phyloP scores from a whole-genome alignment of 2,329 filamentous ascomycete species.

The Sclerotinia sclerotiorum region DNA sequence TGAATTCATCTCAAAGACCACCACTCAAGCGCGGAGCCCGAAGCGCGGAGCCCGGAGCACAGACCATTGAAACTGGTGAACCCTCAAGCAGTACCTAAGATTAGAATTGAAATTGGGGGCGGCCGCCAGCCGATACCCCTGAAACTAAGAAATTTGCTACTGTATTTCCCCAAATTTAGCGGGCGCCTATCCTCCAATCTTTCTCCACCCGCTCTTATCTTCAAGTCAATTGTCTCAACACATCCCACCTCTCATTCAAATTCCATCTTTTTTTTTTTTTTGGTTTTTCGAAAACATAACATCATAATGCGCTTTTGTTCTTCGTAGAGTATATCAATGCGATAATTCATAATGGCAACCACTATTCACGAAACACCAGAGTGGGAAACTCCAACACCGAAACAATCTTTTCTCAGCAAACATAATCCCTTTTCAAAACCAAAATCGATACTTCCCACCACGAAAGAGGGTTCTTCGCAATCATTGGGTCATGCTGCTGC shows the following conservation, averaged over 20 bases:
- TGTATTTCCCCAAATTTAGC: constrained; percentile 6
- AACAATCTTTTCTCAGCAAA: constrained; percentile 26
- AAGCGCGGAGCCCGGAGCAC: too few relatives aligned
- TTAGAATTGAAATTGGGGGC: background rate
- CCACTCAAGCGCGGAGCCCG: too few relatives aligned
- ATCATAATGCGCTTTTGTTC: constrained; percentile 1
- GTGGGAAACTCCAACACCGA: constrained; percentile 32
- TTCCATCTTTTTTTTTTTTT: background rate
- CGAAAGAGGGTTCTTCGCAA: constrained; percentile 18
- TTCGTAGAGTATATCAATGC: background rate
- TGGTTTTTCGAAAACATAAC: background rate
- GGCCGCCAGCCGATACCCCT: background rate
- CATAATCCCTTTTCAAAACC: constrained; percentile 24
- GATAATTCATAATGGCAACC: constrained; percentile 24
- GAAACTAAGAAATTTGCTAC: background rate
- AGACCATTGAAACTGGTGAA: too few relatives aligned
- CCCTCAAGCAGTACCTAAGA: too few relatives aligned
- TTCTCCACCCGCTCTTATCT: background rate
- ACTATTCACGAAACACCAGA: constrained; percentile 31
- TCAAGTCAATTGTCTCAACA: background rate
- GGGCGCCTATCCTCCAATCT: background rate
- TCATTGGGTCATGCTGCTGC: background rate
- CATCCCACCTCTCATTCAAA: background rate
- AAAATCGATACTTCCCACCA: constrained; percentile 15
- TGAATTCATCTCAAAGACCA: background rate